phyloP scores from a whole-genome alignment of 2,329 filamentous ascomycete species.

The Beauveria varroae region DNA sequence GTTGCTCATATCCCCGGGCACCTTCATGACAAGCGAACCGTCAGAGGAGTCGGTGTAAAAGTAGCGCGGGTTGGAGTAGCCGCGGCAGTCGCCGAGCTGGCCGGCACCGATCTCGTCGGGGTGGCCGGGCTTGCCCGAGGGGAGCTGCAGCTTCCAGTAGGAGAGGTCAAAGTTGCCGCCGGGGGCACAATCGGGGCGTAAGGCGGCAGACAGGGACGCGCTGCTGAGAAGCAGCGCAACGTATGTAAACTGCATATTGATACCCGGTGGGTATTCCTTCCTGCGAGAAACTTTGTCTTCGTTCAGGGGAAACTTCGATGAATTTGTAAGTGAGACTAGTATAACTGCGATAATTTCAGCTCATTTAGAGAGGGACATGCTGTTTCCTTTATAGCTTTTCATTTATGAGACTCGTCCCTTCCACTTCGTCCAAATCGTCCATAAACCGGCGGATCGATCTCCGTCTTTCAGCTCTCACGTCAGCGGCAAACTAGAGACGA shows the following conservation, averaged over 20 bases:
- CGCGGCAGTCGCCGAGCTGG: constrained; percentile 27
- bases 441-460: neutral
- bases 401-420: neutral
- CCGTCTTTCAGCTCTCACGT: neutral
- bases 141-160: constrained; percentile 30
- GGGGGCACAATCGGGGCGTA: constrained; percentile 8
- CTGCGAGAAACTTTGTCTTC: neutral
- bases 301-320: neutral
- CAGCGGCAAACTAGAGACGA: neutral
- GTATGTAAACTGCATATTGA: neutral
- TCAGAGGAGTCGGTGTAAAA: constrained; percentile 28
- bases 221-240: neutral
- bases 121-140: constrained; percentile 21
- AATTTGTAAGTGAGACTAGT: neutral
- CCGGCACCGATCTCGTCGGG: constrained; percentile 19
- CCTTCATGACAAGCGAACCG: constrained; percentile 31
- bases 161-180: constrained; percentile 29
- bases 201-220: neutral
- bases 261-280: too few relatives aligned
- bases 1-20: constrained; percentile 25
- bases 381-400: neutral
- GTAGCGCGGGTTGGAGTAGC: constrained; percentile 24
- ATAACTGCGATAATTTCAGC: neutral
- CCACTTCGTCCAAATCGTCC: rapidly evolving
- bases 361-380: too few relatives aligned